Evolutionary conservation across 805 yeast genomes (phyloP).

Genomic region (Saccharomycopsis microspora): DNA sequence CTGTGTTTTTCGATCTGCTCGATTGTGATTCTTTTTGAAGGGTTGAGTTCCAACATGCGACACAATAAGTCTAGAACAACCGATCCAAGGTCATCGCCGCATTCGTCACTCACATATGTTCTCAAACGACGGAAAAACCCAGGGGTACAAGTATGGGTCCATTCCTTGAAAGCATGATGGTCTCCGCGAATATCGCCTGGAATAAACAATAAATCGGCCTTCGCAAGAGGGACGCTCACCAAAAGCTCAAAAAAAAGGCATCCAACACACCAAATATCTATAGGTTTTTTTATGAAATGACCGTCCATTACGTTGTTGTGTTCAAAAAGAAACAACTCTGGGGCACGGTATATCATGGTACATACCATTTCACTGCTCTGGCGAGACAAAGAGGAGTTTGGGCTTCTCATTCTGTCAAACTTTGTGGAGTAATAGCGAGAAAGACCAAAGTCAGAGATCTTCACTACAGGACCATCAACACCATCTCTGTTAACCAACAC

Average conservation of each 20-base stretch:
- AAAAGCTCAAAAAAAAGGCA: slow-evolving; percentile 61
- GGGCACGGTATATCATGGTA: slow-evolving; percentile 93
- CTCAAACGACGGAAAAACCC: background rate
- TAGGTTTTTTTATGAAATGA: slow-evolving; percentile 61
- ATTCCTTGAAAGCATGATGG: no score
- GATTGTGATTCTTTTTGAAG: background rate
- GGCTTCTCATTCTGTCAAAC: background rate
- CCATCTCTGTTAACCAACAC: slow-evolving; percentile 43
- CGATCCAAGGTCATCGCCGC: background rate
- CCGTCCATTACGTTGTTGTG: slow-evolving; percentile 65
- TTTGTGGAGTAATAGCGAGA: slow-evolving; percentile 31
- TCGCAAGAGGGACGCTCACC: background rate
- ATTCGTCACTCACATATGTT: background rate
- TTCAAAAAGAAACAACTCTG: slow-evolving; percentile 81
- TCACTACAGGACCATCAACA: slow-evolving; percentile 25
- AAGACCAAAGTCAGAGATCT: slow-evolving; percentile 75
- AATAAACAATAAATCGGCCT: background rate
- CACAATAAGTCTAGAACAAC: background rate
- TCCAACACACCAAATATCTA: slow-evolving; percentile 93
- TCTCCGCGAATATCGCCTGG: background rate
- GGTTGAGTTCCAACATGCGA: background rate
- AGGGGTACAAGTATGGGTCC: background rate
- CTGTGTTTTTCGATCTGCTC: background rate
- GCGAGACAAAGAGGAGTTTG: background rate
- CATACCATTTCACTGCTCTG: background rate